These are phyloP conservation scores for Chalciporus chontae DNA, from an alignment of 768 basidiomycete species.

Conservation along the genomic window DNA sequence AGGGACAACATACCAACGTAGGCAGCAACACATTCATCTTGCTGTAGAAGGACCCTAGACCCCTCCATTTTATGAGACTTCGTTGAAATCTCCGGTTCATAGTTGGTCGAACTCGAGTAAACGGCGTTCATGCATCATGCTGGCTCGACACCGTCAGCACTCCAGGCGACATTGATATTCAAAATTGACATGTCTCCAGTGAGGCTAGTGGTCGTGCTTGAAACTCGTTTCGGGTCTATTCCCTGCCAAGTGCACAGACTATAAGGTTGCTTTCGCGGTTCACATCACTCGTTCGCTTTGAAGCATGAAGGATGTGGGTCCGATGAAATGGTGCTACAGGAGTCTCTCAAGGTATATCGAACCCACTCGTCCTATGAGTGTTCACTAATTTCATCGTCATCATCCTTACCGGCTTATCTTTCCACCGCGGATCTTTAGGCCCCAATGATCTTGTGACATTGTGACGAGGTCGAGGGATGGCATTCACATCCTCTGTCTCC, in stretches of 20 bases:
- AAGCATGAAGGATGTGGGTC: background rate
- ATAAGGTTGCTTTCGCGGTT: background rate
- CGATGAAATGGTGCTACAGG: background rate
- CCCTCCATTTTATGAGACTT: slow-evolving; percentile 1
- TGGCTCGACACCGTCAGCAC: background rate
- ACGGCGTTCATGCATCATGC: slow-evolving; percentile 22
- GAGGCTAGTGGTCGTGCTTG: slow-evolving; percentile 1
- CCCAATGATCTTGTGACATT: slow-evolving; percentile 13
- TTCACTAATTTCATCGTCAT: background rate
- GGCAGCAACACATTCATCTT: background rate
- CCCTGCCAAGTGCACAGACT: background rate
- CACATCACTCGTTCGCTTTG: background rate
- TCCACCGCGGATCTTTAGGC: slow-evolving; percentile 26
- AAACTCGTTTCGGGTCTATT: background rate
- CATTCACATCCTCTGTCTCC: slow-evolving; percentile 10
- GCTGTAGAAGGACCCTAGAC: slow-evolving; percentile 3
- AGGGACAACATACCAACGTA: background rate
- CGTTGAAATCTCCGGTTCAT: slow-evolving; percentile 16
- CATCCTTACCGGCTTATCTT: slow-evolving; percentile 1
- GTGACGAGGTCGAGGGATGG: slow-evolving; percentile 20
- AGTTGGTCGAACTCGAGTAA: slow-evolving; percentile 4
- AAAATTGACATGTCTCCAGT: background rate
- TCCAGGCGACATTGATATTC: background rate
- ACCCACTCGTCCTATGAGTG: background rate
- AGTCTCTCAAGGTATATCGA: background rate